A percentile compares a stretch with the other conserved stretches of the same genome.
These are phyloP conservation scores for Fraxinus quadrangulata DNA, from an alignment of 257 asterid species.

Conservation along the genomic window DNA sequence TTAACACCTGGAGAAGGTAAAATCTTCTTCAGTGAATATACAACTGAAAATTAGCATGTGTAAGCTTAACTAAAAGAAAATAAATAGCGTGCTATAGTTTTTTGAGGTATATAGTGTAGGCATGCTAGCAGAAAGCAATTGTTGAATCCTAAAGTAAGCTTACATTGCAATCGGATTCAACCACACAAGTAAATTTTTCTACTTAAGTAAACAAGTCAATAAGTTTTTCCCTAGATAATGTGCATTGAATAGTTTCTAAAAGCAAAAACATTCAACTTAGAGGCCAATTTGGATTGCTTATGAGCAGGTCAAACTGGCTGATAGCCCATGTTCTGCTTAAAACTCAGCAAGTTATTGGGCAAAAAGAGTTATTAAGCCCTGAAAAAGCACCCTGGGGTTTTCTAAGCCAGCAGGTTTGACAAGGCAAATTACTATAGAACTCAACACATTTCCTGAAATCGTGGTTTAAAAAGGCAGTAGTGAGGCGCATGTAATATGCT, in stretches of 20 bases:
- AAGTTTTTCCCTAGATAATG: not conserved
- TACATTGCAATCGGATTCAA: not conserved
- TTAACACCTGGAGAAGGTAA: conserved; percentile 52
- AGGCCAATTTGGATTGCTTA: not conserved
- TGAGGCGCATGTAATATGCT: too few relatives aligned
- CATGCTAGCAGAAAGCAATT: conserved; percentile 8
- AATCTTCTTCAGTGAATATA: conserved; percentile 17
- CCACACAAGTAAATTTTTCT: not conserved
- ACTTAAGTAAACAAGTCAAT: not conserved
- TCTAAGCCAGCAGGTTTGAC: not conserved
- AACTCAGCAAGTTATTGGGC: not conserved
- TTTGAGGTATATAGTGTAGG: not conserved
- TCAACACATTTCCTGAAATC: not conserved
- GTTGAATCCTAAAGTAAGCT: not conserved
- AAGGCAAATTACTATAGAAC: not conserved
- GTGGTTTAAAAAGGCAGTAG: too few relatives aligned
- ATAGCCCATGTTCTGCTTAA: not conserved
- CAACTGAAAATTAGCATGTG: not conserved
- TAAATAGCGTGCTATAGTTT: not conserved
- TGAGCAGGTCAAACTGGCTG: not conserved
- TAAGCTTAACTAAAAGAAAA: not conserved
- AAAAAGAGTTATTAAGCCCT: not conserved
- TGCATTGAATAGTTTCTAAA: conserved; percentile 9
- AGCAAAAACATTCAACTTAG: not conserved
- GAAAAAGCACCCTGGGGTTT: not conserved